Evolutionary conservation across 1,284 basidiomycete genomes (phyloP), one percentile per base, ranked within the genome.

Genomic region (Melampsora occidentalis): DNA sequence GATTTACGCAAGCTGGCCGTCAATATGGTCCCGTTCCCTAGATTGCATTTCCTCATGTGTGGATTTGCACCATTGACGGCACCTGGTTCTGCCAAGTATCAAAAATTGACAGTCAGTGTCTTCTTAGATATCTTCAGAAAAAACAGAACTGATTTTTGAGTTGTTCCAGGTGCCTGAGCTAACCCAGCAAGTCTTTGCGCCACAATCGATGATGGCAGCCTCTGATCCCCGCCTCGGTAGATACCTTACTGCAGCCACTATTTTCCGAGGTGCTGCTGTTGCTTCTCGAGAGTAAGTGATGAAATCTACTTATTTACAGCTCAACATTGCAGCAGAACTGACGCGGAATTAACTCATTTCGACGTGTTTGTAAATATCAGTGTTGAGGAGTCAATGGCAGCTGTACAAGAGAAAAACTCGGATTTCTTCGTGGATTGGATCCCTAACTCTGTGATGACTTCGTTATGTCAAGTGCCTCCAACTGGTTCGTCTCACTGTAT

Each of bases 31-130:
- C 83, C 83, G 22, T 83, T 83, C 81, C 83, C 83, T 18, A 82
- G 83, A 79, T 80, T 83, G 35, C 83, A 83, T 80, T 83, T 83
- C 79, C 81, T 83, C 78, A 83, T 81, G 73, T 80, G 80, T 69
- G 82, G 82, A 16, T 83, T 82, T 76, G 80, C 83, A n/a, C 83
- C 83, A n/a, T 79, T 83, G 28, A 81, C 81, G 39, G 80, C 83
- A 7, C 82, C 81, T 39, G 80, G 81, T 53, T 78, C 80, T 71
- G 79, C 93, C 81, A 59, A 65, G 22, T 73, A 77, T 49, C 76
- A 77, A 59, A 67, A 75, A 68, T 57, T 71, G 18, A 70, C 67
- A 20, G 75, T 72, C 35, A 66, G 68, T 62, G 4, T 46, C 10
- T 18, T 48, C 9, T 39, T 33, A 5, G 51, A 25, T 66, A 1